phyloP scores from a whole-genome alignment of 2,329 filamentous ascomycete species.

The Talaromyces pinophilus region DNA sequence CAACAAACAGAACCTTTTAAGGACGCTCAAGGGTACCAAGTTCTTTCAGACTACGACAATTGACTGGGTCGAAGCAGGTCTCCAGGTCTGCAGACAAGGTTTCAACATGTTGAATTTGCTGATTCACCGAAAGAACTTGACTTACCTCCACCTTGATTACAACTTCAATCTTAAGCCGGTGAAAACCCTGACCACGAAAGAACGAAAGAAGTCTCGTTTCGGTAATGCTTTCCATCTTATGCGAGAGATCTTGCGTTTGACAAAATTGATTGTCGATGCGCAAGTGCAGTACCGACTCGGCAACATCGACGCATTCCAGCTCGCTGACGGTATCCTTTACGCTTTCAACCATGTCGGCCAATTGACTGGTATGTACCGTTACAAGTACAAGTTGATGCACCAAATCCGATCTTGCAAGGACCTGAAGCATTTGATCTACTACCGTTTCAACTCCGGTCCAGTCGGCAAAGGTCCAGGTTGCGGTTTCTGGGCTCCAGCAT shows the following conservation, averaged over 20 bases:
- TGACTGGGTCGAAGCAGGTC: conserved; percentile 97
- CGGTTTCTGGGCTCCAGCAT: conserved; percentile 98
- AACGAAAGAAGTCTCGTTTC: conserved; percentile 98
- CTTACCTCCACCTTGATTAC: conserved; percentile 97
- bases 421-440: conserved; percentile 98
- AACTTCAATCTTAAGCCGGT: conserved; percentile 99
- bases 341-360: conserved; percentile 99
- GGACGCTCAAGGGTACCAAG: conserved; percentile 90
- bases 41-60: conserved; percentile 99
- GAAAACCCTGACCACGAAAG: conserved; percentile 97
- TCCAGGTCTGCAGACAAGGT: conserved; percentile 96
- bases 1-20: conserved; percentile 88
- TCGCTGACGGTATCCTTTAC: conserved; percentile 97
- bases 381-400: conserved; percentile 99
- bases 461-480: conserved; percentile 97
- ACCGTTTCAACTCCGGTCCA: conserved; percentile 94
- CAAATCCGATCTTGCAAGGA: conserved; percentile 99
- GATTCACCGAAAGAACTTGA: conserved; percentile 97
- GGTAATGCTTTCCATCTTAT: conserved; percentile 99
- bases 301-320: conserved; percentile 98
- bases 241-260: conserved; percentile 93
- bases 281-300: conserved; percentile 97
- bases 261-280: conserved; percentile 96
- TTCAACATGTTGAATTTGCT: conserved; percentile 99
- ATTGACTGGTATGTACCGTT: conserved; percentile 98